Evolutionary conservation across 257 asterid species (phyloP), one percentile per base, ranked within the genome.

Genomic region (Paulownia fortunei): DNA sequence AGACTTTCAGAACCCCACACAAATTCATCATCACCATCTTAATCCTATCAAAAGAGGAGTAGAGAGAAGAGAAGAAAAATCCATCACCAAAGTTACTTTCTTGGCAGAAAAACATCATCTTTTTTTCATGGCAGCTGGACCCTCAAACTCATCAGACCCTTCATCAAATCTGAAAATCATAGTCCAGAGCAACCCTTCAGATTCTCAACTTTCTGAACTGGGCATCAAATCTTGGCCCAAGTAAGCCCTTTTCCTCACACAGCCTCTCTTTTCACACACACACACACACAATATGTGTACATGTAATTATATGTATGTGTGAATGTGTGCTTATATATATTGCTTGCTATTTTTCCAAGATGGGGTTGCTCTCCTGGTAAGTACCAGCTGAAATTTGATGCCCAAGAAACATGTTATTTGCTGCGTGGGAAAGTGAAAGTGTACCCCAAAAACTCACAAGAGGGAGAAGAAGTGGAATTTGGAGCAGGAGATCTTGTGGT

Each of bases 151-250:
- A 1, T n/a, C n/a, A n/a, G n/a, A n/a, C n/a, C n/a, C n/a, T n/a
- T n/a, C n/a, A n/a, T 72, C 95, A 79, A 86, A 83, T 72, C 91
- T 86, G 47, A 81, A 73, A 32, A 94, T 94, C 83, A 83, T 58
- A 66, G 97, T 94, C 65, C 96, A 91, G 63, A 91, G 80, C 55
- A 92, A 90, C 67, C 92, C 92, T 18, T 82, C 97, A 1, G 85
- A 89, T 37, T 75, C 94, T 8, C 96, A 91, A 44, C 96, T 92
- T 2, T 72, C 88, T 15, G 83, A 92, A 72, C 89, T 92, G 24
- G 97, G 97, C 81, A 86, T 91, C 87, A 92, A 92, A 69, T 92
- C 94, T 41, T 94, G 97, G 97, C 98, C 98, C 80, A 94, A 94
- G 98, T 94, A 86, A 90, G 90, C 39, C 4, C 3, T 27, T 36